These are phyloP conservation scores for Phaeosphaeria sp. DNA, from an alignment of 2,329 filamentous ascomycete species.

Conservation along the genomic window DNA sequence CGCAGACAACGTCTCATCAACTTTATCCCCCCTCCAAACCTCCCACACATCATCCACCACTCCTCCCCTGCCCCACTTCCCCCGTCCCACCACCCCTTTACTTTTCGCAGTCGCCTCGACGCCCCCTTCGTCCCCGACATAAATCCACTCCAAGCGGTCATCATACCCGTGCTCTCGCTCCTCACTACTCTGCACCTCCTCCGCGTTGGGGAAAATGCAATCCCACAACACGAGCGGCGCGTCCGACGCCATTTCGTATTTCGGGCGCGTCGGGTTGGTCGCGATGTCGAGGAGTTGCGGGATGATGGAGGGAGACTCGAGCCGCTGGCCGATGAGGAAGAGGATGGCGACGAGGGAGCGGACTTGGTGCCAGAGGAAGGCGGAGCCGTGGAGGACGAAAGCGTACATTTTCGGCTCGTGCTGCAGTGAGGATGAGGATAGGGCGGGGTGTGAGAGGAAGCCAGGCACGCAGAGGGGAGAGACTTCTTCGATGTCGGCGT, in stretches of 20 bases:
- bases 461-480: constrained; percentile 32
- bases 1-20: constrained; percentile 85
- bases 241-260: constrained; percentile 90
- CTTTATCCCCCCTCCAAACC: constrained; percentile 82
- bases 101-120: constrained; percentile 52
- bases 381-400: constrained; percentile 86
- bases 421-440: constrained; percentile 10
- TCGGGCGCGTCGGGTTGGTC: constrained; percentile 76
- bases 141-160: constrained; percentile 78
- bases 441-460: constrained; percentile 37
- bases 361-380: constrained; percentile 98
- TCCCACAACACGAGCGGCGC: constrained; percentile 94
- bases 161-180: constrained; percentile 51
- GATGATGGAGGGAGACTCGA: constrained; percentile 78
- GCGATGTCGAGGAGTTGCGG: constrained; percentile 75
- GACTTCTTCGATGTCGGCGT: constrained; percentile 72
- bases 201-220: constrained; percentile 76
- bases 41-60: constrained; percentile 71
- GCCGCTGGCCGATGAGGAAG: constrained; percentile 89
- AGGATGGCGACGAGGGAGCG: constrained; percentile 90
- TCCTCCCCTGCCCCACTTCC: constrained; percentile 46
- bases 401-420: constrained; percentile 78
- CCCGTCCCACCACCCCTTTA: constrained; percentile 23
- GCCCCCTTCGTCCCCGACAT: constrained; percentile 71
- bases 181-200: constrained; percentile 46